These are phyloP conservation scores for Starmera caribaea DNA, from an alignment of 805 yeast genomes.

Conservation along the genomic window DNA sequence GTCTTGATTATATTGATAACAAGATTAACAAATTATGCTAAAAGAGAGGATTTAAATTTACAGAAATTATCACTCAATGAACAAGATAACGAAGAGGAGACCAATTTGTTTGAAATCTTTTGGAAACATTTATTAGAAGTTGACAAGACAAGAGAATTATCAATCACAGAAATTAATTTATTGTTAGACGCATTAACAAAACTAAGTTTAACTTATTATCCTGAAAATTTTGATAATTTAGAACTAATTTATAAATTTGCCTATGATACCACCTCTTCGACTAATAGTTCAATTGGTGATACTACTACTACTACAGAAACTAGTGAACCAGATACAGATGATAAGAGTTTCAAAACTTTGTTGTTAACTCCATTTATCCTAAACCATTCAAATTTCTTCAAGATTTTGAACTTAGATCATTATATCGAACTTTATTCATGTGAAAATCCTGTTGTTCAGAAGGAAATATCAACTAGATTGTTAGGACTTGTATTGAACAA, in stretches of 20 bases:
- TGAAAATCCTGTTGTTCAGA: slow-evolving; percentile 43
- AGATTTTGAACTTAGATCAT: slow-evolving; percentile 30
- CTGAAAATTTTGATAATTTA: slow-evolving; percentile 48
- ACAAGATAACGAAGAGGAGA: slow-evolving; percentile 5
- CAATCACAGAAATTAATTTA: slow-evolving; percentile 54
- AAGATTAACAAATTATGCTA: slow-evolving; percentile 49
- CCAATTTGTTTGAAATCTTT: slow-evolving; percentile 49
- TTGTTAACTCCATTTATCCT: slow-evolving; percentile 37
- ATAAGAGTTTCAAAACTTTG: slow-evolving; percentile 34
- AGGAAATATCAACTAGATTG: slow-evolving; percentile 49
- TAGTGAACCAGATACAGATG: slow-evolving; percentile 24
- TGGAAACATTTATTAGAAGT: slow-evolving; percentile 55
- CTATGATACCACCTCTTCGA: too few species aligned
- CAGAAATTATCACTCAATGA: slow-evolving; percentile 13
- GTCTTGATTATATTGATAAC: slow-evolving; percentile 64
- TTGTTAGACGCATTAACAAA: slow-evolving; percentile 58
- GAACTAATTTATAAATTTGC: slow-evolving; percentile 55
- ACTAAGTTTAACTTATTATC: slow-evolving; percentile 58
- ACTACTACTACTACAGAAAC: slow-evolving; percentile 15
- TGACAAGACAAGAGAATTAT: slow-evolving; percentile 46
- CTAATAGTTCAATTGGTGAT: too few species aligned
- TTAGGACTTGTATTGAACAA: slow-evolving; percentile 43
- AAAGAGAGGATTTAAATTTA: slow-evolving; percentile 24
- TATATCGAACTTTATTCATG: slow-evolving; percentile 46
- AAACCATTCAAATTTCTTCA: slow-evolving; percentile 24